Percentiles rank a stretch among this genome's conserved stretches.
phyloP scores from a whole-genome alignment of 2,329 filamentous ascomycete genomes.

The Pseudohalonectria lignicola region DNA sequence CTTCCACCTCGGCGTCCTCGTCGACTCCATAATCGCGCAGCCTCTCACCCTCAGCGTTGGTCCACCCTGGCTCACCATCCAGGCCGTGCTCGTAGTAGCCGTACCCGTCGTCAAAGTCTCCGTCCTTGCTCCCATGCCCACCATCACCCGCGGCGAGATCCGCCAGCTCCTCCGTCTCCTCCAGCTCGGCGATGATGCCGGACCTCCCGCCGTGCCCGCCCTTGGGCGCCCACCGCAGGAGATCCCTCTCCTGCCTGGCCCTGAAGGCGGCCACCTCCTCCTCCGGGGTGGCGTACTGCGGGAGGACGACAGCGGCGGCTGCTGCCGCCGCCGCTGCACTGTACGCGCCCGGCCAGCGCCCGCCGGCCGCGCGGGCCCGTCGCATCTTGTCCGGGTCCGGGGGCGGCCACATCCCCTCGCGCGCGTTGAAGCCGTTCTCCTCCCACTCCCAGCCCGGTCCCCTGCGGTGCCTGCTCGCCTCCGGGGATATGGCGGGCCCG shows the following conservation, averaged over 20 bases:
- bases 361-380: conserved; percentile 21
- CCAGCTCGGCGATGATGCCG: conserved; percentile 35
- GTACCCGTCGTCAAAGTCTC: conserved; percentile 11
- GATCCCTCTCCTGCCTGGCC: conserved; percentile 36
- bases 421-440: conserved; percentile 68
- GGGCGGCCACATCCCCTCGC: conserved; percentile 50
- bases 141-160: conserved; percentile 33
- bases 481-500: conserved; percentile 28
- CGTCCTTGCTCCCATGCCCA: conserved; percentile 8
- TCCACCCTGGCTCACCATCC: conserved; percentile 52
- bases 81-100: conserved; percentile 16
- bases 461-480: conserved; percentile 18
- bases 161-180: conserved; percentile 44
- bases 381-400: conserved; percentile 50
- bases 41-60: conserved; percentile 63
- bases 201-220: conserved; percentile 14
- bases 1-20: conserved; percentile 49
- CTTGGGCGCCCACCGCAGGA: conserved; percentile 16
- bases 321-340: conserved; percentile 11
- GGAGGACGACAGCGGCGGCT: background rate
- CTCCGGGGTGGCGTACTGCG: conserved; percentile 24
- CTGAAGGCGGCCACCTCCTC: conserved; percentile 38
- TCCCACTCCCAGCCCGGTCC: conserved; percentile 51
- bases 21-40: conserved; percentile 72
- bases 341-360: conserved; percentile 28